Evolutionary conservation across 148 eudicot genomes (phyloP).

Genomic region (Camellia japonica): DNA sequence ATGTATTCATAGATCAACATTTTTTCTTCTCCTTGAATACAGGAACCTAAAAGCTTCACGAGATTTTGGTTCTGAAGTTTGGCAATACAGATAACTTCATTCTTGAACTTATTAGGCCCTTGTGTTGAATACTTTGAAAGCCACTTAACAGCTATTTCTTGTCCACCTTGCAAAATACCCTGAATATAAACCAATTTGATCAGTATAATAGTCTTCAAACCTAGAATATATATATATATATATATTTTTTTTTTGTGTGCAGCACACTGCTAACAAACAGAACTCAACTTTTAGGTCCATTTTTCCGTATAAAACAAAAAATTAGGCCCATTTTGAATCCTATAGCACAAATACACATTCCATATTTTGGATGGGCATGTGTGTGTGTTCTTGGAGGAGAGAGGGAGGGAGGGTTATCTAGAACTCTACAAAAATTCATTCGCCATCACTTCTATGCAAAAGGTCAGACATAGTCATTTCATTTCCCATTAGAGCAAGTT

Average conservation of each 20-base stretch:
- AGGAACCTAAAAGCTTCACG: neutral
- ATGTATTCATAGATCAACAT: neutral
- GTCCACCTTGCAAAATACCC: slow-evolving; percentile 7
- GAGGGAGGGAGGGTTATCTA: too few species aligned
- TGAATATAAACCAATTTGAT: neutral
- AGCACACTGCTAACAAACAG: neutral
- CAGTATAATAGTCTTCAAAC: neutral
- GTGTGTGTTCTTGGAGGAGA: too few species aligned
- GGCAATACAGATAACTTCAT: neutral
- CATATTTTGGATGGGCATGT: too few species aligned
- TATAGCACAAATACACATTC: too few species aligned
- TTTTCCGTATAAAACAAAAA: too few species aligned
- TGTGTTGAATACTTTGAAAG: neutral
- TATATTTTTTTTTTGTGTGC: neutral
- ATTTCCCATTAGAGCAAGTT: too few species aligned
- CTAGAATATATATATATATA: neutral
- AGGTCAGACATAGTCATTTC: too few species aligned
- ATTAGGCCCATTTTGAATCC: too few species aligned
- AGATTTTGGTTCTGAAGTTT: slow-evolving; percentile 6
- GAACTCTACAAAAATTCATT: too few species aligned
- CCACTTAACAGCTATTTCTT: slow-evolving; percentile 5
- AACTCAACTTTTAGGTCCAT: neutral
- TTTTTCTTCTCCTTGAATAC: slow-evolving; percentile 4
- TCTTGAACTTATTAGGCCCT: slow-evolving; percentile 4
- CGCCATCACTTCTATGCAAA: neutral